Conservation (phyloP, 352 stramenopile species). For the Pythium aquatile region DNA sequence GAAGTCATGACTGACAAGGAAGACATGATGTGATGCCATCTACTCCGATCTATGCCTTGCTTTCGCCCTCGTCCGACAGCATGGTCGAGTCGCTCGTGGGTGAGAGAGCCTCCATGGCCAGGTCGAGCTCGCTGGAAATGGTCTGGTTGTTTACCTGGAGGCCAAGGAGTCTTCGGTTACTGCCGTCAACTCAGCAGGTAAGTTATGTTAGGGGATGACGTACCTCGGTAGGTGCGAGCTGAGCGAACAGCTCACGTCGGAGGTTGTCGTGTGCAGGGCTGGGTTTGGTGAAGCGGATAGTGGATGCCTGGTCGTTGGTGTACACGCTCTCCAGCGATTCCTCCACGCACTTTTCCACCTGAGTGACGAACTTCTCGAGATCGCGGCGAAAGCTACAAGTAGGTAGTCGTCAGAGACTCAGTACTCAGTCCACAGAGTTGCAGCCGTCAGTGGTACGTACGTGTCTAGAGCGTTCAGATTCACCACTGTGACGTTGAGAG, state of each 20-base stretch:
- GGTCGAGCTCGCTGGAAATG: conserved; percentile 16
- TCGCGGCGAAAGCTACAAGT: conserved; percentile 71
- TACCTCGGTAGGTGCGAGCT: conserved; percentile 39
- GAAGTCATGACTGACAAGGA: not conserved
- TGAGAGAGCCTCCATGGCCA: conserved; percentile 15
- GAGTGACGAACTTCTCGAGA: conserved; percentile 85
- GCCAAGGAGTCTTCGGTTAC: not conserved
- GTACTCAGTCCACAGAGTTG: not conserved
- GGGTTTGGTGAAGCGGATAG: conserved; percentile 83
- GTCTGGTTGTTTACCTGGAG: conserved; percentile 10
- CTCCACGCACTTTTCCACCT: conserved; percentile 90
- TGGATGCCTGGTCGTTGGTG: conserved; percentile 91
- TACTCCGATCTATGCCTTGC: conserved; percentile 10
- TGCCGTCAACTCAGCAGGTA: too few relatives aligned
- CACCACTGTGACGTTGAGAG: conserved; percentile 45
- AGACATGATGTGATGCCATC: conserved; percentile 1
- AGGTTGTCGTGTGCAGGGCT: conserved; percentile 80
- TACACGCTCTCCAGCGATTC: conserved; percentile 93
- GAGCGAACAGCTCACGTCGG: conserved; percentile 75
- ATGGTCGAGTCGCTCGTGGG: conserved; percentile 20
- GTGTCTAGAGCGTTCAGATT: conserved; percentile 88
- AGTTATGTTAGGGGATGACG: not conserved
- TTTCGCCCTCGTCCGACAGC: conserved; percentile 22
- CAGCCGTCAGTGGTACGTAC: conserved; percentile 34
- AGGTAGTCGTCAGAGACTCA: not conserved